Evolutionary conservation across 345 rosid genomes (phyloP).

Genomic region (Linum lewisii): DNA sequence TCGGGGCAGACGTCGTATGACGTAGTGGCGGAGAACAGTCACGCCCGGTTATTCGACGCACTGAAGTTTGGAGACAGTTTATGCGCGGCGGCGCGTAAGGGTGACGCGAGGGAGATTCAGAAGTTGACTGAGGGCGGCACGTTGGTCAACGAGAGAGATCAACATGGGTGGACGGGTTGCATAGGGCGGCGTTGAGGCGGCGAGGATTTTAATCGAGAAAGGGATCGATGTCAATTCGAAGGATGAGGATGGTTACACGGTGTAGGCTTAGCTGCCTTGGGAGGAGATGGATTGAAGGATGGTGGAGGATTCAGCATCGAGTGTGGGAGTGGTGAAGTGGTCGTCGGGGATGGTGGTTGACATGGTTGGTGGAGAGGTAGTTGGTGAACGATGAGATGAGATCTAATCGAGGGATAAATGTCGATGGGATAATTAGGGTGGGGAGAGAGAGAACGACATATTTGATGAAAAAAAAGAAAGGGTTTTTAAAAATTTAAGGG

Average conservation of each 20-base stretch:
- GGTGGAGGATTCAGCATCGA: constrained; percentile 48
- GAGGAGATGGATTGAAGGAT: constrained; percentile 57
- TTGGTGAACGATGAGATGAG: not conserved
- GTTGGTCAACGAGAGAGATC: constrained; percentile 37
- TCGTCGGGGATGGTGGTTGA: constrained; percentile 16
- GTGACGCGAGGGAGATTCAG: constrained; percentile 31
- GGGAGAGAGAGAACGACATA: too few relatives aligned
- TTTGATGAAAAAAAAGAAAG: too few relatives aligned
- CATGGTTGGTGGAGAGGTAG: not conserved
- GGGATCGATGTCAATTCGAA: constrained; percentile 42
- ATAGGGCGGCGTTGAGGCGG: constrained; percentile 49
- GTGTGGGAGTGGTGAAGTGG: constrained; percentile 48
- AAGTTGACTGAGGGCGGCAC: constrained; percentile 44
- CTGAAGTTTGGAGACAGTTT: constrained; percentile 44
- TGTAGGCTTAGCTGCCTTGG: constrained; percentile 81
- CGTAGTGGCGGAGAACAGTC: constrained; percentile 42
- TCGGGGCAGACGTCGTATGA: constrained; percentile 40
- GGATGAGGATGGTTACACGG: constrained; percentile 70
- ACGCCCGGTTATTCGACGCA: constrained; percentile 34
- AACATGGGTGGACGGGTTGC: constrained; percentile 66
- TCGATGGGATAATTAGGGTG: too few relatives aligned
- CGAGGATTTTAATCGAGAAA: constrained; percentile 31
- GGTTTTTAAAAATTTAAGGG: too few relatives aligned
- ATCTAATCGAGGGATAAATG: too few relatives aligned
- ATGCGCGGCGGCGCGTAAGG: constrained; percentile 42